Conservation (phyloP, 2,329 filamentous ascomycete genomes). For the Emericellopsis atlantica region DNA sequence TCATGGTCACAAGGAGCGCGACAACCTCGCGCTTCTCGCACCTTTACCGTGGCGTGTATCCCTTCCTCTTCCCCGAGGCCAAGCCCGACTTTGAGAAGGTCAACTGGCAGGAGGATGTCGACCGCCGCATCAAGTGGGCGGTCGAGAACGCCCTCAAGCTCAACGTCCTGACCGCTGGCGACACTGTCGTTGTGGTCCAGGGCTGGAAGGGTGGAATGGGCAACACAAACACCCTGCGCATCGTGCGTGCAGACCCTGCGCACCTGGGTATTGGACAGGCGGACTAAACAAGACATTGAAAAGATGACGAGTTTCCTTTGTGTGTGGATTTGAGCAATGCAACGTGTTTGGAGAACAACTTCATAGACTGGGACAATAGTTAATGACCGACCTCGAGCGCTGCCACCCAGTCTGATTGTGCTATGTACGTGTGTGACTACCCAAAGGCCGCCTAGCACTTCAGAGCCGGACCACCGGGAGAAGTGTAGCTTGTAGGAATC, state of each 20-base stretch:
- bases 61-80: conserved; percentile 82
- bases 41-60: conserved; percentile 94
- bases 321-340: not conserved
- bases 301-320: not conserved
- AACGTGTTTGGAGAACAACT: not conserved
- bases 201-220: conserved; percentile 88
- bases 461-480: conserved; percentile 7
- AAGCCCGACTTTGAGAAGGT: conserved; percentile 91
- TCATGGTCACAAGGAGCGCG: conserved; percentile 91
- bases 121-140: conserved; percentile 95
- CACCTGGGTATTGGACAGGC: conserved; percentile 42
- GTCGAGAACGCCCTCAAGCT: conserved; percentile 79
- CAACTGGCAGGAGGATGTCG: conserved; percentile 98
- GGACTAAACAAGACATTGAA: not conserved
- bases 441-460: conserved; percentile 4
- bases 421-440: not conserved
- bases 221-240: conserved; percentile 72
- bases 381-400: too few species aligned
- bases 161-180: conserved; percentile 57
- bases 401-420: too few species aligned
- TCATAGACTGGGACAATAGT: not conserved
- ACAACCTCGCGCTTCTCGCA: conserved; percentile 82
- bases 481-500: conserved; percentile 21
- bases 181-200: conserved; percentile 73
- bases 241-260: conserved; percentile 47